phyloP scores from a whole-genome alignment of 305 asterid species.

The Coffea humblotiana region DNA sequence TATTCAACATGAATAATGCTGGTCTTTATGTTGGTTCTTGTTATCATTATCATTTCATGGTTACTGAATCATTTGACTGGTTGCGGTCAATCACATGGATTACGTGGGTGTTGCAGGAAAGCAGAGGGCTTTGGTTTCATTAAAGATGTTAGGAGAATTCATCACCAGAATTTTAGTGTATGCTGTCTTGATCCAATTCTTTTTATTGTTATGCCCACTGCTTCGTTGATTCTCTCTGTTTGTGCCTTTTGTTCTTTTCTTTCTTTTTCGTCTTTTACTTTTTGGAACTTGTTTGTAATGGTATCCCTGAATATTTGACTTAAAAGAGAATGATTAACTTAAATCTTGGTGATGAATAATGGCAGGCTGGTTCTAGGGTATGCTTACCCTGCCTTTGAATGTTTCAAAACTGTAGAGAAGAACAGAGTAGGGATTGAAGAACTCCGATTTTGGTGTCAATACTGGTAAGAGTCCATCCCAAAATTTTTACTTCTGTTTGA shows the following conservation, averaged over 20 bases:
- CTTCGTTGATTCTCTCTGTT: conserved; percentile 25
- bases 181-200: conserved; percentile 19
- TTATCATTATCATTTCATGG: not conserved
- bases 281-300: conserved; percentile 8
- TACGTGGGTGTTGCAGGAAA: conserved; percentile 10
- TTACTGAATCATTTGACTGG: not conserved
- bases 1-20: not conserved
- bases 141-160: conserved; percentile 49
- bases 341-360: not conserved
- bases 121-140: conserved; percentile 5
- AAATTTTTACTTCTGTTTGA: not conserved
- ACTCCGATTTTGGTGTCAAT: conserved; percentile 91
- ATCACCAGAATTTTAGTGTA: conserved; percentile 45
- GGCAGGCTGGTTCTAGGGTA: conserved; percentile 87
- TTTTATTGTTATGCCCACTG: not conserved
- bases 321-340: not conserved
- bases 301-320: not conserved
- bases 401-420: conserved; percentile 80
- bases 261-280: conserved; percentile 15
- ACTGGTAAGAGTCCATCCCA: conserved; percentile 52
- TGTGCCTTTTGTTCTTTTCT: conserved; percentile 10
- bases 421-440: conserved; percentile 68
- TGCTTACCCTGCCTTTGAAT: conserved; percentile 93
- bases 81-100: not conserved
- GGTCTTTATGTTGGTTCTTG: not conserved